These are phyloP conservation scores for Blastocystis sp. DNA, from an alignment of 352 stramenopile genomes.

Conservation along the genomic window DNA sequence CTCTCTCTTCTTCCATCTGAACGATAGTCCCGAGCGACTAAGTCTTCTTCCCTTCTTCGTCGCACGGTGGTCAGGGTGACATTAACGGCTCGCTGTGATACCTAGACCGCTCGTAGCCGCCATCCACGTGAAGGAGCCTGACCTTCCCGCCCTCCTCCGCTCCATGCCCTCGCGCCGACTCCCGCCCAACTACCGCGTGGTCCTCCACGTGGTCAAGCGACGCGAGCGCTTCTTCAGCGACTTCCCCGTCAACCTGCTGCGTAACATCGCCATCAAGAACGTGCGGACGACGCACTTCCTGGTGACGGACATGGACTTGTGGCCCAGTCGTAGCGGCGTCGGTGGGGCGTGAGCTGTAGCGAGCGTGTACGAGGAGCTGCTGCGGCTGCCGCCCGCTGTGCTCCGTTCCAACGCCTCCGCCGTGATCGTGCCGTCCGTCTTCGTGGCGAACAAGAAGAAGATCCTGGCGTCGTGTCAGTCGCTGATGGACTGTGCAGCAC, in stretches of 20 bases:
- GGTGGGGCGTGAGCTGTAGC: neutral
- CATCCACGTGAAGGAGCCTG: neutral
- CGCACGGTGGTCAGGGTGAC: neutral
- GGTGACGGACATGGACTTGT: slow-evolving; percentile 74
- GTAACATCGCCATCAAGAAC: slow-evolving; percentile 74
- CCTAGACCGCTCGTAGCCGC: neutral
- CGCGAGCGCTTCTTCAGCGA: neutral
- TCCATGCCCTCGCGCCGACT: neutral
- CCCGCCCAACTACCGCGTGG: neutral
- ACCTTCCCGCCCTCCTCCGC: neutral
- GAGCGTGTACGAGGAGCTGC: neutral
- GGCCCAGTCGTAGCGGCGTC: slow-evolving; percentile 19
- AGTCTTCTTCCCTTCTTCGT: slow-evolving; percentile 14
- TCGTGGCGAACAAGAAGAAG: neutral
- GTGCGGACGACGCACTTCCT: slow-evolving; percentile 74
- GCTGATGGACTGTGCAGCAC: neutral
- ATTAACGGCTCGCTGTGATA: neutral
- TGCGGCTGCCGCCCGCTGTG: neutral
- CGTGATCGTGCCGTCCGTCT: slow-evolving; percentile 56
- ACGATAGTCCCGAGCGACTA: neutral
- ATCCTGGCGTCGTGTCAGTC: slow-evolving; percentile 4
- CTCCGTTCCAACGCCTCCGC: neutral
- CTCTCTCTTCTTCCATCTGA: neutral
- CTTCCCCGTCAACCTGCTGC: slow-evolving; percentile 73
- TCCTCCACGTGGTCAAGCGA: neutral